phyloP scores from a whole-genome alignment of 2,329 filamentous ascomycete species.

The Plectosphaerella plurivora region DNA sequence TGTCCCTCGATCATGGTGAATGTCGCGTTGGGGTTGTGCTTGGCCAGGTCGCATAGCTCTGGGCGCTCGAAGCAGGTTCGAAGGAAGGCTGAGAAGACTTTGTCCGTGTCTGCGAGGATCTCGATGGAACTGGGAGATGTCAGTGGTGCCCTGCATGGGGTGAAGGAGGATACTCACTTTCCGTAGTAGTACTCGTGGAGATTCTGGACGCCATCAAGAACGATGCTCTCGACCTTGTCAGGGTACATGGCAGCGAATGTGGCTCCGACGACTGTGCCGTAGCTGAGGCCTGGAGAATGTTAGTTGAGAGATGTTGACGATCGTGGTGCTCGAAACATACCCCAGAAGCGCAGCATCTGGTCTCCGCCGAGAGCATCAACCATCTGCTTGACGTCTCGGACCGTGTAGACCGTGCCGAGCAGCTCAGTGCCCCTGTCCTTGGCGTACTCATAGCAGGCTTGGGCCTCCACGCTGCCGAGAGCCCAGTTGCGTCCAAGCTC shows the following conservation, averaged over 20 bases:
- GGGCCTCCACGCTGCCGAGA: constrained; percentile 9
- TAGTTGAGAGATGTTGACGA: too few relatives aligned
- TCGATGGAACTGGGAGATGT: constrained; percentile 11
- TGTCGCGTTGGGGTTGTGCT: constrained; percentile 17
- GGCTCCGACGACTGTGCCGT: constrained; percentile 31
- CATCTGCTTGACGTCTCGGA: constrained; percentile 37
- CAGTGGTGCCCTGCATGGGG: not conserved
- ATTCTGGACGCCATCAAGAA: constrained; percentile 26
- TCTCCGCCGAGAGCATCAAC: constrained; percentile 34
- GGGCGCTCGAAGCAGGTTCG: constrained; percentile 18
- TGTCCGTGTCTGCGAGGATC: constrained; percentile 18
- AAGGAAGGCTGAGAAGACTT: constrained; percentile 21
- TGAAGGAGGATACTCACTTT: constrained; percentile 10
- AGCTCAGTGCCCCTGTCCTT: constrained; percentile 22
- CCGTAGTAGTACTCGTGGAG: constrained; percentile 22
- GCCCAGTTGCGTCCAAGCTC: constrained; percentile 19
- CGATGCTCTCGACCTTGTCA: constrained; percentile 22
- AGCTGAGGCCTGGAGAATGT: constrained; percentile 18
- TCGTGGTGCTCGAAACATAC: constrained; percentile 11
- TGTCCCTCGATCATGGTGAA: constrained; percentile 28
- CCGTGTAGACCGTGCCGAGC: constrained; percentile 38
- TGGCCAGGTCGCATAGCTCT: constrained; percentile 21
- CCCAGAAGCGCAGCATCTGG: constrained; percentile 33
- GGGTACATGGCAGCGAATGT: constrained; percentile 36
- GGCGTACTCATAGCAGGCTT: constrained; percentile 13